phyloP scores from a whole-genome alignment of 352 stramenopile genomes.

The Stramenopiles sp. region DNA sequence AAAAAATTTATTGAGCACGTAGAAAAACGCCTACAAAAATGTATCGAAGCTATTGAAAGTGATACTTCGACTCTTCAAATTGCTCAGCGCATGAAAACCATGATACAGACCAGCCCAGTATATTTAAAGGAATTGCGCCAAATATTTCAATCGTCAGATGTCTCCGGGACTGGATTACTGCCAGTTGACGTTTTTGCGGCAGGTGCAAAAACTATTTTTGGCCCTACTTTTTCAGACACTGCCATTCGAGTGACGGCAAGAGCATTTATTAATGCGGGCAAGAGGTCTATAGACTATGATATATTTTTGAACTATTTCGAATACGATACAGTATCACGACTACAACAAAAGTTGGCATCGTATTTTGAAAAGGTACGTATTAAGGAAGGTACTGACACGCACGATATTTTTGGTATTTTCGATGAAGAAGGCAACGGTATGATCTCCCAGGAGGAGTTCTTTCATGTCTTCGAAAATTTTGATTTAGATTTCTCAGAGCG shows the following conservation, averaged over 20 bases:
- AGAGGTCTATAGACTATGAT: not conserved
- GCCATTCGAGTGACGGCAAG: too few species aligned
- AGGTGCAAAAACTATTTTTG: too few species aligned
- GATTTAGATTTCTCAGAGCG: not conserved
- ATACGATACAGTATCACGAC: not conserved
- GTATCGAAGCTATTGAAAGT: not conserved
- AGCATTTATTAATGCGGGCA: not conserved
- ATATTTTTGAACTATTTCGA: not conserved
- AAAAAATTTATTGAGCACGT: not conserved
- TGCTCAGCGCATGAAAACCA: too few species aligned
- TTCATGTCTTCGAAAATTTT: not conserved
- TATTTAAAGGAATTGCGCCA: too few species aligned
- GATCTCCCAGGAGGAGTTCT: not conserved
- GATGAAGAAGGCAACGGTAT: not conserved
- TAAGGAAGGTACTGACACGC: not conserved
- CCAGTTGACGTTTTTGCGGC: too few species aligned
- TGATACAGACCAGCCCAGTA: too few species aligned
- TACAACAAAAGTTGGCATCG: not conserved
- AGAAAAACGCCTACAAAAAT: not conserved
- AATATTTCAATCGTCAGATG: too few species aligned
- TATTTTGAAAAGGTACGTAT: not conserved
- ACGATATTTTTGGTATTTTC: not conserved
- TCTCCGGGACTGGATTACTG: too few species aligned
- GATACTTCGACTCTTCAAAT: too few species aligned
- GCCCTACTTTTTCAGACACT: too few species aligned